These are phyloP conservation scores for Stentor roeselii DNA, from an alignment of 73 alveolate species.

Conservation along the genomic window DNA sequence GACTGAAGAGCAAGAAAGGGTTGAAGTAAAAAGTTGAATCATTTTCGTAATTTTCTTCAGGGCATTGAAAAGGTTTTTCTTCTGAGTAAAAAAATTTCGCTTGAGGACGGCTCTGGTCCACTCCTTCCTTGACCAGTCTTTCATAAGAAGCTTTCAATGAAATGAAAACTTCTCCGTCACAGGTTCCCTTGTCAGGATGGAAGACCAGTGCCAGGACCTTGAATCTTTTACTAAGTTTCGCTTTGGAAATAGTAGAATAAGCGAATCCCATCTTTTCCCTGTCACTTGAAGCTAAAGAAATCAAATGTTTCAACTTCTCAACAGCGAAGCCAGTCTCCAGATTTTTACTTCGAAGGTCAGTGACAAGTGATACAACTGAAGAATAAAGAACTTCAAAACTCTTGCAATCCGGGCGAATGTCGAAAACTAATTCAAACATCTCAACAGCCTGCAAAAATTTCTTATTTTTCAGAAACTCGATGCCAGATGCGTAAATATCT, in stretches of 20 bases:
- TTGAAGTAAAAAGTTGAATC: not conserved
- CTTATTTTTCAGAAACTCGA: not conserved
- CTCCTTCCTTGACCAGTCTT: not conserved
- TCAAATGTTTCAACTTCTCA: not conserved
- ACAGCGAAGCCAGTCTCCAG: not conserved
- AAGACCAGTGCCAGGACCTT: not conserved
- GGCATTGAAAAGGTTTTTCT: not conserved
- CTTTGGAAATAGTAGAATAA: not conserved
- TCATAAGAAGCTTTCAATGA: not conserved
- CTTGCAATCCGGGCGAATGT: not conserved
- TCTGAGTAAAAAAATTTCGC: not conserved
- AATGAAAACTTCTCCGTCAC: not conserved
- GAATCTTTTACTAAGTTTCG: not conserved
- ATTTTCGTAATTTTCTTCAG: not conserved
- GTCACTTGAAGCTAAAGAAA: no score
- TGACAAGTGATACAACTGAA: not conserved
- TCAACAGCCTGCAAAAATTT: not conserved
- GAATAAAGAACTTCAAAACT: not conserved
- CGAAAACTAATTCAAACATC: not conserved
- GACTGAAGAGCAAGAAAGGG: not conserved
- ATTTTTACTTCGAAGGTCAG: not conserved
- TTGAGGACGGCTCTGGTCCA: not conserved
- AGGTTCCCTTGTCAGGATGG: not conserved
- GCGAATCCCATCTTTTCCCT: not conserved
- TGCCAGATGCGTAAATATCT: not conserved